Evolutionary conservation across 2,329 filamentous ascomycete species (phyloP), one percentile per base, ranked within the genome.

Genomic region (Penicillium expansum): DNA sequence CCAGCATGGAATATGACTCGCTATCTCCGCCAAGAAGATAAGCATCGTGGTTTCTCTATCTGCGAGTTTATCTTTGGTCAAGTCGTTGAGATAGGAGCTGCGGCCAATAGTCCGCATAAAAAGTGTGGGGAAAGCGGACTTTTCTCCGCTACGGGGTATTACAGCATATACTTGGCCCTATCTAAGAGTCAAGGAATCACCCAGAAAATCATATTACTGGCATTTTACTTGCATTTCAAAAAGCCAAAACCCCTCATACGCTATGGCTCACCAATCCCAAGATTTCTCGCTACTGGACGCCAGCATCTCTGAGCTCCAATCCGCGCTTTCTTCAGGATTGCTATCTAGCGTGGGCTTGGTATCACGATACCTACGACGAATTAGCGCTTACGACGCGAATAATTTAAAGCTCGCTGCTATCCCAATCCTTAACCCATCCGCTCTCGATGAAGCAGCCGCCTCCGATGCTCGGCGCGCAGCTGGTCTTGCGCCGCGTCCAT

Each of bases 321-420:
- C 69, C 42, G 80, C 79, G 20, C 72, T 83, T 11, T 61, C 67
- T 14, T 64, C 68, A 5, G 75, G 77, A 32, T 55, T 60, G 13
- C 65, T 76, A 30, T 80, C 76, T 16, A 78, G 75, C 52, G 77
- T 80, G 39, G 77, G 79, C 18, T 65, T 83, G 3, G 74, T 77
- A 6, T 70, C 76, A 8, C 71, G 71, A 42, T 80, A 82, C 61
- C 71, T 83, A 3, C 75, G 71, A 37, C 78, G 81, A 7, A 81
- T 82, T 56, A 74, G 72, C 38, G 66, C 62, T 3, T 82, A 80
- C 63, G 80, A 83, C 59, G 71, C 71, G 30, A 66, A 73, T n/a
- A 71, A 69, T 4, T 60, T 62, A 5, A 68, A 67, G 5, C 71
- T 83, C 2, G 82, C 81, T 57, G 76, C 80, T 5, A 77, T 82